phyloP scores from a whole-genome alignment of 177 flowering plant genomes.

The Vitis hybrid region DNA sequence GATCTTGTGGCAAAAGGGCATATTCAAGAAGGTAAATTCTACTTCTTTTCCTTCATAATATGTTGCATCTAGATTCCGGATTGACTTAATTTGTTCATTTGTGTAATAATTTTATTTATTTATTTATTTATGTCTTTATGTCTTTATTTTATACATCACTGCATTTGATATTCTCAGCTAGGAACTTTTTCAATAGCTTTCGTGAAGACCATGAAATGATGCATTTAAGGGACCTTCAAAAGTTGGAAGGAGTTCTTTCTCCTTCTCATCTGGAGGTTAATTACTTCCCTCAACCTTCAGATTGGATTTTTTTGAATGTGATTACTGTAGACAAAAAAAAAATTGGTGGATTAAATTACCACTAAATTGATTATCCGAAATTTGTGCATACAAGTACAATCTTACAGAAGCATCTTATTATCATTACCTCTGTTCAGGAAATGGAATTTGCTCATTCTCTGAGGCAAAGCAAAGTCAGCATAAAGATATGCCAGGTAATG shows the following conservation, averaged over 20 bases:
- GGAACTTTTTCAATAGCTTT: conserved; percentile 76
- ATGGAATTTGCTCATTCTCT: conserved; percentile 95
- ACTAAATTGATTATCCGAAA: too few relatives aligned
- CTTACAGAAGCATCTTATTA: not conserved
- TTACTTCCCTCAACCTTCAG: conserved; percentile 5
- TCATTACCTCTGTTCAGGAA: conserved; percentile 46
- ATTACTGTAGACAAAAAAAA: too few relatives aligned
- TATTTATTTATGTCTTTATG: not conserved
- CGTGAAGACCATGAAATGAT: conserved; percentile 93
- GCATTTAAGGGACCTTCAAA: conserved; percentile 86
- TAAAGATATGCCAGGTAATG: conserved; percentile 88
- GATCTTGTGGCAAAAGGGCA: conserved; percentile 91
- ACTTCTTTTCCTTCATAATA: not conserved
- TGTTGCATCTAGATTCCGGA: not conserved
- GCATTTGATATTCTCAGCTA: conserved; percentile 47
- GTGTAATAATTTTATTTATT: not conserved
- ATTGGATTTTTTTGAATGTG: too few relatives aligned
- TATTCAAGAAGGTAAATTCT: conserved; percentile 72
- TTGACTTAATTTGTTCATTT: not conserved
- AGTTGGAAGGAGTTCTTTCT: conserved; percentile 89
- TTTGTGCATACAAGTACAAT: not conserved
- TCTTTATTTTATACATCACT: not conserved
- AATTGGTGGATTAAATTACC: too few relatives aligned
- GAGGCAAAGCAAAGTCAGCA: conserved; percentile 83
- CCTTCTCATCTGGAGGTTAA: conserved; percentile 91